These are phyloP conservation scores for Neocucurbitaria cava DNA, from an alignment of 2,329 filamentous ascomycete genomes.

Conservation along the genomic window DNA sequence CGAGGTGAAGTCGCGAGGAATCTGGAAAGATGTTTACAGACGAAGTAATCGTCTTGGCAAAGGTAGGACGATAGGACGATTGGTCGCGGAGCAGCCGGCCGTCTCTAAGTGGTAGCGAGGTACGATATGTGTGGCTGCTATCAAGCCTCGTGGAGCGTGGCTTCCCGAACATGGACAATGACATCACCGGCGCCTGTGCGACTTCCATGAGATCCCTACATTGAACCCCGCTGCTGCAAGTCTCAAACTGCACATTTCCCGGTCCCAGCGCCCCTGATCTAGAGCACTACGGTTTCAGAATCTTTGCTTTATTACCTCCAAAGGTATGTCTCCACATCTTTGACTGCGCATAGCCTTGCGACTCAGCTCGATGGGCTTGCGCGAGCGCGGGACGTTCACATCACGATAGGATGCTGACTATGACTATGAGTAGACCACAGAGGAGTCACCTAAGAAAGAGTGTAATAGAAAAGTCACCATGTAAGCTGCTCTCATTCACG, in stretches of 20 bases:
- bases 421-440: slow-evolving; percentile 20
- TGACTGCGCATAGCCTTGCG: slow-evolving; percentile 1
- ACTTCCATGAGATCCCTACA: slow-evolving; percentile 11
- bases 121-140: slow-evolving; percentile 4
- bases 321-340: slow-evolving; percentile 12
- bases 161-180: slow-evolving; percentile 25
- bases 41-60: not conserved
- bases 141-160: slow-evolving; percentile 1
- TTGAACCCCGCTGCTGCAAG: slow-evolving; percentile 20
- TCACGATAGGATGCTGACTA: slow-evolving; percentile 30
- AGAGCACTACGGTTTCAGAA: slow-evolving; percentile 17
- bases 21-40: too few relatives aligned
- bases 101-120: not conserved
- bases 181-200: slow-evolving; percentile 27
- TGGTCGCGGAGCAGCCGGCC: slow-evolving; percentile 6
- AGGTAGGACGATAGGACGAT: not conserved
- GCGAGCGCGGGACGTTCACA: slow-evolving; percentile 13
- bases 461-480: slow-evolving; percentile 26
- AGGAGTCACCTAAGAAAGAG: slow-evolving; percentile 21
- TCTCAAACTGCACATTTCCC: slow-evolving; percentile 25
- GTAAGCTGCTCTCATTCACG: slow-evolving; percentile 43
- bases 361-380: slow-evolving; percentile 17
- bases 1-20: too few relatives aligned
- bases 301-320: slow-evolving; percentile 4
- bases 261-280: slow-evolving; percentile 18